Percentiles rank a stretch among this genome's conserved stretches.
Evolutionary conservation across 495 filamentous ascomycete species (phyloP).

Genomic region (Acidiella bohemica): DNA sequence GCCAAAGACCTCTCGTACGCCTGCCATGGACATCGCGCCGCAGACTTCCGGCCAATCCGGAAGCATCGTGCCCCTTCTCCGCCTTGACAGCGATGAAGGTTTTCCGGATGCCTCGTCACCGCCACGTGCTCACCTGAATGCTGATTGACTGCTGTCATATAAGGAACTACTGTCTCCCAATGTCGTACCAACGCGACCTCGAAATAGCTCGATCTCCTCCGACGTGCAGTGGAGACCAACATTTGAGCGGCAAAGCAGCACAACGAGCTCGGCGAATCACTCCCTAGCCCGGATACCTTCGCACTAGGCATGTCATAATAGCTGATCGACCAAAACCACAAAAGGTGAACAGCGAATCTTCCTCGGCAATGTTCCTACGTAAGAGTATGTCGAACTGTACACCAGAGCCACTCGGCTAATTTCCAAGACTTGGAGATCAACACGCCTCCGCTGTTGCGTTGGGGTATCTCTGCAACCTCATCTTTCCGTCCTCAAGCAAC

Average conservation of each 20-base stretch:
- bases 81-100: neutral
- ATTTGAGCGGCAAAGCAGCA: constrained; percentile 2
- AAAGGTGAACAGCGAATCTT: too few relatives aligned
- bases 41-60: too few relatives aligned
- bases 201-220: neutral
- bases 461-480: neutral
- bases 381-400: too few relatives aligned
- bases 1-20: neutral
- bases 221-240: neutral
- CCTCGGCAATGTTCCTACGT: too few relatives aligned
- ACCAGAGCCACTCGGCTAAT: too few relatives aligned
- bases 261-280: neutral
- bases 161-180: too few relatives aligned
- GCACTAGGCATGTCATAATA: too few relatives aligned
- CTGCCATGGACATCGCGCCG: neutral
- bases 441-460: constrained; percentile 5
- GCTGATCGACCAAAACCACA: too few relatives aligned
- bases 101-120: neutral
- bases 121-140: neutral
- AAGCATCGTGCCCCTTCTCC: neutral
- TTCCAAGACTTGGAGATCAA: too few relatives aligned
- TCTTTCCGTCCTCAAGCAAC: constrained; percentile 12
- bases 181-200: too few relatives aligned
- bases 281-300: too few relatives aligned
- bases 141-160: too few relatives aligned